phyloP scores from a whole-genome alignment of 1,284 basidiomycete species.

The Trichosporon coremiiforme region DNA sequence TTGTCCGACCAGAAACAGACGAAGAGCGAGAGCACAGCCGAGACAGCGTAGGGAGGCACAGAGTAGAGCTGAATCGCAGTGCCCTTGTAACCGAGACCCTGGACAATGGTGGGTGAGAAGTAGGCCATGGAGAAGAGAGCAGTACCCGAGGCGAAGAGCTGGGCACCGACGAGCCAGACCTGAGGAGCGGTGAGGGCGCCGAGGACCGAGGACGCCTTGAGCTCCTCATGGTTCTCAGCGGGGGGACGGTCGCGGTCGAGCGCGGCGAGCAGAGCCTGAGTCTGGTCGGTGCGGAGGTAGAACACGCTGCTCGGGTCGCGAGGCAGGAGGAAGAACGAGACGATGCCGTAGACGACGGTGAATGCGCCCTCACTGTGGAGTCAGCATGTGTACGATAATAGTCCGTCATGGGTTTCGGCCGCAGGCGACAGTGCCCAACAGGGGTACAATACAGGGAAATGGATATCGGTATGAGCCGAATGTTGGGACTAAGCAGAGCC shows the following conservation, averaged over 20 bases:
- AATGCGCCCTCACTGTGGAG: constrained; percentile 54
- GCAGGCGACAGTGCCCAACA: not conserved
- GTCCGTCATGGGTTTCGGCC: not conserved
- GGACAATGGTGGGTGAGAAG: constrained; percentile 56
- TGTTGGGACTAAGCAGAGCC: not conserved
- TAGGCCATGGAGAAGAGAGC: constrained; percentile 64
- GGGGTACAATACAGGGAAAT: not conserved
- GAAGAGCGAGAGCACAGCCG: constrained; percentile 60
- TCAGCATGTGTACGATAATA: not conserved
- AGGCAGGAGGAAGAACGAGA: constrained; percentile 61
- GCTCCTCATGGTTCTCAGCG: constrained; percentile 54
- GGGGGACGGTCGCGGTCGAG: constrained; percentile 33
- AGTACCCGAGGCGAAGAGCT: constrained; percentile 43
- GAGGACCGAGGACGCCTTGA: constrained; percentile 59
- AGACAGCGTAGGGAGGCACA: constrained; percentile 62
- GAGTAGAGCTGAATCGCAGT: constrained; percentile 56
- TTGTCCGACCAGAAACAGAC: constrained; percentile 63
- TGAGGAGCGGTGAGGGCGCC: constrained; percentile 39
- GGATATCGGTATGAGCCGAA: not conserved
- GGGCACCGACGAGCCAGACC: constrained; percentile 36
- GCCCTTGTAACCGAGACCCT: constrained; percentile 59
- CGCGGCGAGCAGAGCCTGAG: constrained; percentile 51
- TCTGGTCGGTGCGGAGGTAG: constrained; percentile 59
- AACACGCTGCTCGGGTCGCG: constrained; percentile 48
- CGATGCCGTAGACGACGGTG: constrained; percentile 56